These are phyloP conservation scores for Pythium dissimile DNA, from an alignment of 352 stramenopile genomes.

Conservation along the genomic window DNA sequence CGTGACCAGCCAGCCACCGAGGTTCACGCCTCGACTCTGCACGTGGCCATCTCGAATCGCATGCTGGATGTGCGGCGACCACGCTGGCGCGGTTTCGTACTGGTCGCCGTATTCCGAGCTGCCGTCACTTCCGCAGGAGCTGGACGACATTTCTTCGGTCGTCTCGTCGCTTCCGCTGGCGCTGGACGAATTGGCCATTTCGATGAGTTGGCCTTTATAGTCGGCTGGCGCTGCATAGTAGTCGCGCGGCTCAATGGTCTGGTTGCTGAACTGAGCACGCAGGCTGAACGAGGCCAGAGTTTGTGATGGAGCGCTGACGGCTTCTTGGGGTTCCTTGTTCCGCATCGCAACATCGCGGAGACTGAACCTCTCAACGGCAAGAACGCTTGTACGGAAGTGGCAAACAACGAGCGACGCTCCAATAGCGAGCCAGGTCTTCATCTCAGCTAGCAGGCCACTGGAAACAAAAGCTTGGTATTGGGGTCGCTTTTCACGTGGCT, in stretches of 20 bases:
- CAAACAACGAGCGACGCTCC: background rate
- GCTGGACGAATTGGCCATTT: no score
- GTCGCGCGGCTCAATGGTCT: background rate
- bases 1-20: constrained; percentile 75
- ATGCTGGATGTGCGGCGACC: constrained; percentile 40
- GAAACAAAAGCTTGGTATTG: no score
- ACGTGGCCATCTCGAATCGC: constrained; percentile 50
- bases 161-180: no score
- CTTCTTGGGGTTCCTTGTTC: background rate
- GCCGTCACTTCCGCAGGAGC: background rate
- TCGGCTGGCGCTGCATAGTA: background rate
- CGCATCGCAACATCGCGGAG: background rate
- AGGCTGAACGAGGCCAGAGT: background rate
- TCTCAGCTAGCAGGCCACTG: no score
- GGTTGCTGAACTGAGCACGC: background rate
- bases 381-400: background rate
- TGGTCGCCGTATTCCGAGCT: background rate
- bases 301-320: background rate
- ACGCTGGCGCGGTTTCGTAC: background rate
- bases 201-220: background rate
- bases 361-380: background rate
- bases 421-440: background rate
- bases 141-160: no score
- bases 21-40: constrained; percentile 59
- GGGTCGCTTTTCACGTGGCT: no score